A percentile compares a stretch with the other conserved stretches of the same genome.
Evolutionary conservation across 1,284 basidiomycete genomes (phyloP).

Genomic region (Lentinus polychrous): DNA sequence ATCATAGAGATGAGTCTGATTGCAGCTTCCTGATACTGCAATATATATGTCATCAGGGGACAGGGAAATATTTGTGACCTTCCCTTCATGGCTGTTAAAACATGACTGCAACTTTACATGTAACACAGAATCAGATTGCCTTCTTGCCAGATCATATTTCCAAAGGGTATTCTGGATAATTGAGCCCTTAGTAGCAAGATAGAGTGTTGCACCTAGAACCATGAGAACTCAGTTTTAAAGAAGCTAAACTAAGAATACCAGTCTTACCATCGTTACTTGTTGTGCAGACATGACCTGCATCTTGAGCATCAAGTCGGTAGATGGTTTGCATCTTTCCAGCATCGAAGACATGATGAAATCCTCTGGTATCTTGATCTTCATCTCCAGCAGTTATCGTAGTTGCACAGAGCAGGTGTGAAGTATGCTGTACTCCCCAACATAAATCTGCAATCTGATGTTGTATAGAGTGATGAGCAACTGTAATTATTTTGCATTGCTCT

Average conservation of each 20-base stretch:
- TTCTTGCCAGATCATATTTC: slow-evolving; percentile 24
- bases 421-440: not conserved
- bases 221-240: not conserved
- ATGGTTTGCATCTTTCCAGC: slow-evolving; percentile 18
- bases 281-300: slow-evolving; percentile 35
- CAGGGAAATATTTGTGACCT: slow-evolving; percentile 45
- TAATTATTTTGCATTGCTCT: not conserved
- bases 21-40: slow-evolving; percentile 54
- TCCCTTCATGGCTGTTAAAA: slow-evolving; percentile 12
- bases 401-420: slow-evolving; percentile 2
- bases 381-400: not conserved
- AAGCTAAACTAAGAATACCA: not conserved
- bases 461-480: not conserved
- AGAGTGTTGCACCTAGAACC: not conserved
- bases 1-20: slow-evolving; percentile 56
- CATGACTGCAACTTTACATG: not conserved
- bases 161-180: slow-evolving; percentile 32
- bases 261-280: not conserved
- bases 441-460: not conserved
- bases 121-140: slow-evolving; percentile 13
- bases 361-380: slow-evolving; percentile 14
- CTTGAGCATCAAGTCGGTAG: slow-evolving; percentile 36
- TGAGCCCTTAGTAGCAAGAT: slow-evolving; percentile 30
- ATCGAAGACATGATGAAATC: slow-evolving; percentile 50
- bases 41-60: slow-evolving; percentile 58